Percentiles rank a stretch among this genome's conserved stretches.
Evolutionary conservation across 345 rosid genomes (phyloP).

Genomic region (Citrus maxima): DNA sequence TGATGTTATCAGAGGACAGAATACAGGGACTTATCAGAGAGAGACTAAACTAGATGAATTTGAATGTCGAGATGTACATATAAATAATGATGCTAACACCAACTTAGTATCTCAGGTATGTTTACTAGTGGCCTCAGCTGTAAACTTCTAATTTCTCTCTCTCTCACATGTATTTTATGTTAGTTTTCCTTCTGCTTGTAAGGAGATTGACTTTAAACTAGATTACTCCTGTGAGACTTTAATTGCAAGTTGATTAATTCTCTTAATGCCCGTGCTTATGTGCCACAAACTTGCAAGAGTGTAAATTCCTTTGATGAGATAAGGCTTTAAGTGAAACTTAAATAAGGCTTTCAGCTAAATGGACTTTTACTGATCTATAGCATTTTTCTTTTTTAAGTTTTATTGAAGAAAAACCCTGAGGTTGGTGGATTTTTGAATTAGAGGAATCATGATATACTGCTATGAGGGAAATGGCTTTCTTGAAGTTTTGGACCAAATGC

Average conservation of each 20-base stretch:
- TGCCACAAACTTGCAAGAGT: background rate
- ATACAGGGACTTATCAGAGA: slow-evolving; percentile 28
- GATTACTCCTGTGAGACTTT: background rate
- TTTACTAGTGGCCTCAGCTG: slow-evolving; percentile 1
- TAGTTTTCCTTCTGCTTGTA: background rate
- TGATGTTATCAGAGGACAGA: slow-evolving; percentile 27
- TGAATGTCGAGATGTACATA: slow-evolving; percentile 59
- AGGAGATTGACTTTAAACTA: background rate
- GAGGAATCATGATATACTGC: background rate
- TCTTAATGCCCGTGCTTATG: background rate
- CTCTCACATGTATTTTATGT: background rate
- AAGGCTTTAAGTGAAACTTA: background rate
- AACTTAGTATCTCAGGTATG: slow-evolving; percentile 42
- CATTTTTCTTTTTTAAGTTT: background rate
- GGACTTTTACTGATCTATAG: background rate
- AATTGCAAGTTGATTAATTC: background rate
- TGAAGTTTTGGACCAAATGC: background rate
- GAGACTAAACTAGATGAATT: slow-evolving; percentile 44
- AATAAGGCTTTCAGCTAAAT: background rate
- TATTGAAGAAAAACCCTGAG: background rate
- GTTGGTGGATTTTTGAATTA: background rate
- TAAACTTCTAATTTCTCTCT: background rate
- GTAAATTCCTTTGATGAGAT: background rate
- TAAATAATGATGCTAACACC: slow-evolving; percentile 35
- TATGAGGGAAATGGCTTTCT: background rate